These are phyloP conservation scores for Raddia distichophylla DNA, from an alignment of 176 grass and related monocot genomes.

Conservation along the genomic window DNA sequence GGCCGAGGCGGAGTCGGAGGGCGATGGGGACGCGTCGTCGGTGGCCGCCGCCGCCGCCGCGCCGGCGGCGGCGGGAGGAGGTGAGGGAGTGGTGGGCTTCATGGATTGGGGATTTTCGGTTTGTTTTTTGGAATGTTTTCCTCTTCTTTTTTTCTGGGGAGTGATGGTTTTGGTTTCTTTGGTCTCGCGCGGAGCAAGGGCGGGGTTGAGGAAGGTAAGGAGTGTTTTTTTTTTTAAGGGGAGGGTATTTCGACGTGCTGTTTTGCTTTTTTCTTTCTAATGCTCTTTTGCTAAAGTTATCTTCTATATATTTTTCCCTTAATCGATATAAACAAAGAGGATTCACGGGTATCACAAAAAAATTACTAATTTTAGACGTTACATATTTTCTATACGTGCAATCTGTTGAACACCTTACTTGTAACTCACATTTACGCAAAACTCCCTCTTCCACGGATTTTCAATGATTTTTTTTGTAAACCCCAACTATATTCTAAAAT, in stretches of 20 bases:
- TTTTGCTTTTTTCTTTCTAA: not conserved
- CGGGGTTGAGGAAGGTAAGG: not conserved
- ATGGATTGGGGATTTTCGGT: constrained; percentile 66
- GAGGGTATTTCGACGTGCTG: too few relatives aligned
- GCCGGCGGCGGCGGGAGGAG: constrained; percentile 31
- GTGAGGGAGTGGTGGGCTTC: constrained; percentile 51
- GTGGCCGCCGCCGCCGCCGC: constrained; percentile 23
- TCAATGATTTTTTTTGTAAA: too few relatives aligned
- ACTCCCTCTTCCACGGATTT: too few relatives aligned
- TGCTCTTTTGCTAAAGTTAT: not conserved
- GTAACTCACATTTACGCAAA: too few relatives aligned
- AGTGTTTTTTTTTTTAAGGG: not conserved
- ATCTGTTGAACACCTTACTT: too few relatives aligned
- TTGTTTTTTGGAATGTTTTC: constrained; percentile 37
- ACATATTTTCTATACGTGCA: too few relatives aligned
- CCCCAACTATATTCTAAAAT: too few relatives aligned
- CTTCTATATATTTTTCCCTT: not conserved
- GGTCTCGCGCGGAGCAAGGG: constrained; percentile 8
- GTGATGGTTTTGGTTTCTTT: constrained; percentile 35
- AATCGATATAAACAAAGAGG: not conserved
- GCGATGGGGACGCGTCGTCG: constrained; percentile 56
- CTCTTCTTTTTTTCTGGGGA: not conserved
- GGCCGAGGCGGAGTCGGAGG: constrained; percentile 35
- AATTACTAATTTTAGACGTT: too few relatives aligned
- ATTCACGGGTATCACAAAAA: too few relatives aligned